Base-by-base conservation (phyloP, 495 filamentous ascomycete genomes). In the Neurospora hispaniola region DNA sequence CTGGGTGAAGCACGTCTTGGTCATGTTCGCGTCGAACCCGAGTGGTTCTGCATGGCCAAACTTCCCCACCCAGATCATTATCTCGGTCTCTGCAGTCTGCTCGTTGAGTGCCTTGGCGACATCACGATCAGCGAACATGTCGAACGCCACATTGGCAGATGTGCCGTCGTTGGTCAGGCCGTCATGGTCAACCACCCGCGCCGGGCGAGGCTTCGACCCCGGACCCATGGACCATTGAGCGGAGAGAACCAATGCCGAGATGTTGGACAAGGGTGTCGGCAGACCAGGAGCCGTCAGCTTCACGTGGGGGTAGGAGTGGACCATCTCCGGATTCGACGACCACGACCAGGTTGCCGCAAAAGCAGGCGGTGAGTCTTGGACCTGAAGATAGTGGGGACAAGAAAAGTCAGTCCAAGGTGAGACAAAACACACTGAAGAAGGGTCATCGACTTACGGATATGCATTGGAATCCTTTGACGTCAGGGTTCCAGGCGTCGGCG, bases 281-380 rank as follows among this genome's bases (percentile, higher is more conserved):
- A 79, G 71, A 27, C 59, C 69, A 12, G 72, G 73, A 16, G 74
- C 59, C 14, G 72, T 70, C n/a, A 80, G 69, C 46, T 80, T 80
- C 70, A 80, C 79, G 75, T 80, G 79, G 74, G 79, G 77, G 70
- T 79, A 80, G 38, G 79, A 80, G 42, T 80, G 77, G 23, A 80
- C 79, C 6, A 70, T 72, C 20, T 70, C 71, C 11, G 76, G 71
- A 38, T 74, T 59, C 41, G 69, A 59, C 16, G 74, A 69, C 79
- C 79, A 80, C 39, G 54, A 69, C 79, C 79, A 80, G 39, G 76
- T 80, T 27, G 78, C 75, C n/a, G 76, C 76, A 54, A 80, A 79
- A 2, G 76, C 42, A 20, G 79, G 75, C 74, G 79, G 79, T 73
- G 74, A 76, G 71, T 78, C 75, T 39, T 76, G 77, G 27, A 80